Base-by-base conservation (phyloP, 495 filamentous ascomycete species). In the Bryoglossum gracile region DNA sequence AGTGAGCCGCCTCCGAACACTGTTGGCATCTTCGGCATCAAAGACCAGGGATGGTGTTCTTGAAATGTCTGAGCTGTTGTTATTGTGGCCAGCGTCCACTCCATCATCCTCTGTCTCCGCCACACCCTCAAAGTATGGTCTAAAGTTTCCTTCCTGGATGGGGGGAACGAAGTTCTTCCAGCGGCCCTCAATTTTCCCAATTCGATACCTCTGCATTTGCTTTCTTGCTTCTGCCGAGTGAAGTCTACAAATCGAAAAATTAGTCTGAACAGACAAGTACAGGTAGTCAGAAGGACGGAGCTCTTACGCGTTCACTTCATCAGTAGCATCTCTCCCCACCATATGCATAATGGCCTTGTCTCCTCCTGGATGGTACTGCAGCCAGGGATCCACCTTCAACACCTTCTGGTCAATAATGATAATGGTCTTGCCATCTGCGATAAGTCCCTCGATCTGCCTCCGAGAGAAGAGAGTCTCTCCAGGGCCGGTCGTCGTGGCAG, bases 301-400 rank as follows among this genome's bases (percentile, higher is more conserved):
- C 8, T 81, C 87, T 48, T 76, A 95, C 87, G 78, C 83, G 65
- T 85, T 89, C 58, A 96, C 83, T 67, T 97, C 92, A 65, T 96
- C 89, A 14, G 92, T 96, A 30, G 88, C 94, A 81, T 98, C 92
- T 67, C 87, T 78, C 43, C 92, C 92, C 42, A 98, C 82, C 89
- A 97, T 91, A 63, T 98, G 92, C 65, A 78, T 71, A 52, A 98
- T 95, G 18, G 94, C 76, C 66, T 88, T 94, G 57, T 90, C 85
- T 38, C 92, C 92, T 46, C 92, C 92, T 13, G 92, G 92, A 59
- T 98, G 92, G 60, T 81, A 97, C 42, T 77, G 76, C 25, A 91
- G 70, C 85, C 86, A 98, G 23, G 84, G 74, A 65, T 98, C 91
- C 2, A 86, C 80, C 68, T 87, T 92, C 47, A 97, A 66, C 4